A percentile compares a stretch with the other conserved stretches of the same genome.
Evolutionary conservation across 108 stramenopile species (phyloP).

Genomic region (Chaetoceros muelleri): DNA sequence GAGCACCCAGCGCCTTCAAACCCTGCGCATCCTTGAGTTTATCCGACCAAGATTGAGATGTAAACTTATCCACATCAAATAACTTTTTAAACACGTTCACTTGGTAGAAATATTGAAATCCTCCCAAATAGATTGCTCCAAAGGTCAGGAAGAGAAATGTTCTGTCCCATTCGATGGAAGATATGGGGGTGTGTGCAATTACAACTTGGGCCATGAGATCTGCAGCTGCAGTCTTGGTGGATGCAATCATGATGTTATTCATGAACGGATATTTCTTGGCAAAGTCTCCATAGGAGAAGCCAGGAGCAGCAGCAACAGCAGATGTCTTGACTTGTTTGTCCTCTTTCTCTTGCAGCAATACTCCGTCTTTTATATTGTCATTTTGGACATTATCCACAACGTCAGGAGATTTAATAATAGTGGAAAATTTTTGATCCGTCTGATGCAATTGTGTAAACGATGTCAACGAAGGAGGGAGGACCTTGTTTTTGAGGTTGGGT

Average conservation of each 20-base stretch:
- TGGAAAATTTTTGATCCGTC: too few species aligned
- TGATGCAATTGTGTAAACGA: too few species aligned
- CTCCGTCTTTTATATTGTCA: too few species aligned
- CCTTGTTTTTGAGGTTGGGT: too few species aligned
- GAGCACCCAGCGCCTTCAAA: constrained; percentile 34
- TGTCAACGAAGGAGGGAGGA: too few species aligned
- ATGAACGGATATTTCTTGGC: constrained; percentile 31
- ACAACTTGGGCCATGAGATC: constrained; percentile 41
- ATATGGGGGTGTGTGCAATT: constrained; percentile 35
- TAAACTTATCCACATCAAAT: constrained; percentile 55
- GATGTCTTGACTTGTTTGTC: too few species aligned
- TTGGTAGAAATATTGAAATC: constrained; percentile 64
- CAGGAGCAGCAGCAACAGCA: too few species aligned
- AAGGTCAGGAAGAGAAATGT: constrained; percentile 36
- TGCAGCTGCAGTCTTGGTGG: constrained; percentile 38
- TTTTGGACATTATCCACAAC: too few species aligned
- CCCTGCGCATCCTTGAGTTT: constrained; percentile 42
- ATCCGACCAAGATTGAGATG: constrained; percentile 31
- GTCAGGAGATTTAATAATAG: too few species aligned
- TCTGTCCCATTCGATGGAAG: constrained; percentile 34
- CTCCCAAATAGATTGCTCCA: constrained; percentile 46
- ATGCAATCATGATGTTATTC: constrained; percentile 46
- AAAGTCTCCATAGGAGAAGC: constrained; percentile 32
- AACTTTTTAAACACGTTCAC: constrained; percentile 53
- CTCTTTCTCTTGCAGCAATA: too few species aligned